phyloP scores from a whole-genome alignment of 2,329 filamentous ascomycete species.

The Lojkania enalia region DNA sequence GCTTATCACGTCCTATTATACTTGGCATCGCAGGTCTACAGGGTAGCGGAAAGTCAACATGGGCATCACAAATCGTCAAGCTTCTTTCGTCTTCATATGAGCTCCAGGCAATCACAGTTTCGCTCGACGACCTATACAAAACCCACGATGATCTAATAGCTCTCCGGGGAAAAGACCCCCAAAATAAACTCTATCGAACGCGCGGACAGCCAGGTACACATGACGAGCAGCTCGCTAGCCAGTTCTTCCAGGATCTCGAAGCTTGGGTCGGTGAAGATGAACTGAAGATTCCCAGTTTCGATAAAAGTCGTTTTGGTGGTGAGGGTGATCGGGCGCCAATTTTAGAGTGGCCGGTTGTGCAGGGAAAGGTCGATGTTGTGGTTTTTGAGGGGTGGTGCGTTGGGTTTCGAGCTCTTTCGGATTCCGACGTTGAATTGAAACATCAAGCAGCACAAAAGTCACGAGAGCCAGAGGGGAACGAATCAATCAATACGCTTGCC shows the following conservation, averaged over 20 bases:
- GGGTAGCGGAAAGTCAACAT: constrained; percentile 88
- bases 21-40: constrained; percentile 90
- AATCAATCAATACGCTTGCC: constrained; percentile 52
- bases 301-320: constrained; percentile 78
- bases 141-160: constrained; percentile 67
- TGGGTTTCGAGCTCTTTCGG: constrained; percentile 71
- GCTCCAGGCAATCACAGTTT: constrained; percentile 37
- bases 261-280: constrained; percentile 51
- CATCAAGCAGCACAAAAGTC: constrained; percentile 56
- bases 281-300: constrained; percentile 72
- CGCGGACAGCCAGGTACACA: constrained; percentile 85
- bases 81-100: constrained; percentile 27
- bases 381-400: constrained; percentile 92
- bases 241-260: constrained; percentile 65
- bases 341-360: constrained; percentile 63
- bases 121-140: constrained; percentile 85
- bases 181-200: constrained; percentile 77
- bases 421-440: constrained; percentile 57
- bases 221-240: constrained; percentile 66
- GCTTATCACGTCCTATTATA: constrained; percentile 68
- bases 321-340: constrained; percentile 73
- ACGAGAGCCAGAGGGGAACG: constrained; percentile 10
- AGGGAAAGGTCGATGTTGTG: constrained; percentile 64
- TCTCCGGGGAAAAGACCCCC: constrained; percentile 66
- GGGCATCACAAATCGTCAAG: constrained; percentile 57